Evolutionary conservation across 306 rosid genomes (phyloP).

Genomic region (apple (Malus domestica)): DNA sequence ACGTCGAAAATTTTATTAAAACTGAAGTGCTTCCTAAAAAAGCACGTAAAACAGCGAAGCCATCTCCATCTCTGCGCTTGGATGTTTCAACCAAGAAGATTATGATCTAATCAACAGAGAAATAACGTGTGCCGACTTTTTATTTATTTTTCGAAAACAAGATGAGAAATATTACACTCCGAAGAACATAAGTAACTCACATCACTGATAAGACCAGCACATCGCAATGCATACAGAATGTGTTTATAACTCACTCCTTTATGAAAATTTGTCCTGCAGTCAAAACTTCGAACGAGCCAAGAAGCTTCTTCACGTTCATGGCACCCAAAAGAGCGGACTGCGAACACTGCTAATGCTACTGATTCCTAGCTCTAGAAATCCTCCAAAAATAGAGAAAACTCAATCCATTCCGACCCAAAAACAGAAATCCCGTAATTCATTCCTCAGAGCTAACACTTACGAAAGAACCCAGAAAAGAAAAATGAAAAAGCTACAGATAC

Average conservation of each 20-base stretch:
- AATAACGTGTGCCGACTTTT: not conserved
- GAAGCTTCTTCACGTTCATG: slow-evolving; percentile 14
- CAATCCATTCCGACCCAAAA: not conserved
- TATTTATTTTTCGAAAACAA: not conserved
- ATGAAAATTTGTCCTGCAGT: slow-evolving; percentile 1
- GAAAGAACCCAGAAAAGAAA: slow-evolving; percentile 11
- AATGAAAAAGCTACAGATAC: slow-evolving; percentile 1
- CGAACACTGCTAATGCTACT: slow-evolving; percentile 15
- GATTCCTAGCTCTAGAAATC: slow-evolving; percentile 27
- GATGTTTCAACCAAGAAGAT: not conserved
- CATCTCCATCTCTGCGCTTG: too few species aligned
- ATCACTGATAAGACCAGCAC: too few species aligned
- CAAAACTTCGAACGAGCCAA: slow-evolving; percentile 5
- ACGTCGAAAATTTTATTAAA: too few species aligned
- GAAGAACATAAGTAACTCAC: not conserved
- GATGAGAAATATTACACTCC: not conserved
- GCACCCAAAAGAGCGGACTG: slow-evolving; percentile 9
- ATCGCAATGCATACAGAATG: not conserved
- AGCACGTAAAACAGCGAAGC: too few species aligned
- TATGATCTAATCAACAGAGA: not conserved
- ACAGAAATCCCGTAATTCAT: slow-evolving; percentile 14
- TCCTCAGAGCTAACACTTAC: slow-evolving; percentile 24
- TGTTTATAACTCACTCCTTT: not conserved
- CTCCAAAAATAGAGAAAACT: not conserved
- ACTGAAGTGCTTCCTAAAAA: too few species aligned